Base-by-base conservation (phyloP, 768 basidiomycete species). In the Mycena epipterygia region DNA sequence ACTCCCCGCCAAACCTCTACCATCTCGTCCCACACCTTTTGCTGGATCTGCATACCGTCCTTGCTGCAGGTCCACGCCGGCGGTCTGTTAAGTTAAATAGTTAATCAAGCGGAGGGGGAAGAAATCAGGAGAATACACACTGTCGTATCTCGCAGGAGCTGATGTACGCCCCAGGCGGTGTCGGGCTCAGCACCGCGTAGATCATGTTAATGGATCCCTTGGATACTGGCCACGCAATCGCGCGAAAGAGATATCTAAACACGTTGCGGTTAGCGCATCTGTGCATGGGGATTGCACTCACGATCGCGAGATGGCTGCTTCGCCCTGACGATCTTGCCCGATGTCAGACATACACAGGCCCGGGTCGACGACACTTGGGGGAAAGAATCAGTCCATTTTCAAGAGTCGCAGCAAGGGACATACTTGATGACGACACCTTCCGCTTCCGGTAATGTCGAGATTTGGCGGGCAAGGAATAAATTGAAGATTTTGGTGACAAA, bases 351-450 rank as follows among this genome's bases (percentile, higher is more conserved):
- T 6, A 23, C 57, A 59, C 13, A 67, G 27, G 0, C 66, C 66
- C 2, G 58, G 66, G 16, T 59, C 48, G 3, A 41, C 57, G 30
- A 59, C 49, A 12, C 66, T 67, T 9, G 2, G 19, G 25, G 13
- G 25, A 37, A 21, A 29, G 48, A 25, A 21, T 29, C 55, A 17
- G 7, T 23, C 44, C 16, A 21, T 21, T 7, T n/a, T 46, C n/a
- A n/a, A n/a, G n/a, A 29, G 19, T 27, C 2, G 37, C 19, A 5
- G 8, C 16, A 32, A 42, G 0, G 4, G n/a, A 37, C 19, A 17
- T n/a, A 32, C 70, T 67, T 71, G 52, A 71, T 53, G 6, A 71
- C 59, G 1, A 71, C 51, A 9, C 60, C 64, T 23, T 61, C 30
- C 13, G 70, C 70, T 32, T n/a, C 21, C 11, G 59, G 64, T 19